phyloP scores from a whole-genome alignment of 495 filamentous ascomycete genomes.

The Oidiodendron maius region DNA sequence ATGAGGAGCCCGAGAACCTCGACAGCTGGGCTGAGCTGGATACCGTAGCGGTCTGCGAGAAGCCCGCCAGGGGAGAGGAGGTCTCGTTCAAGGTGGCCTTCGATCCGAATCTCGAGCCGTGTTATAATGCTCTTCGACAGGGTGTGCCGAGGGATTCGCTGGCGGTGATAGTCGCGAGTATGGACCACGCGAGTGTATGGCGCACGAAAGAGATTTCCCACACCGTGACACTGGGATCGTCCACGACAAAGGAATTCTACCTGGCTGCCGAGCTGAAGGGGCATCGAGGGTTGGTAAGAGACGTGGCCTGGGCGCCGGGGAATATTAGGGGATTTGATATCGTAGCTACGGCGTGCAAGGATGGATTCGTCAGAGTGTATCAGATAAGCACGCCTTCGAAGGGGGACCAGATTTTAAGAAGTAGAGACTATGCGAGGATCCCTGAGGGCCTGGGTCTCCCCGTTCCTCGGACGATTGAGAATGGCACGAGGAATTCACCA shows the following conservation, averaged over 20 bases:
- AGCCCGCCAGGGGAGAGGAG: slow-evolving; percentile 67
- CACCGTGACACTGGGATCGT: slow-evolving; percentile 34
- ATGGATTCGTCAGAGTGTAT: slow-evolving; percentile 82
- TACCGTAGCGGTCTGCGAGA: slow-evolving; percentile 55
- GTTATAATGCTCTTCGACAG: slow-evolving; percentile 67
- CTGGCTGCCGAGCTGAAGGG: slow-evolving; percentile 66
- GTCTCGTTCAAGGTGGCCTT: slow-evolving; percentile 79
- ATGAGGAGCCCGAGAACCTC: slow-evolving; percentile 76
- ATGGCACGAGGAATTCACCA: slow-evolving; percentile 20
- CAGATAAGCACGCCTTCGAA: slow-evolving; percentile 58
- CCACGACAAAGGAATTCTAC: slow-evolving; percentile 62
- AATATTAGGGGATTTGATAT: slow-evolving; percentile 83
- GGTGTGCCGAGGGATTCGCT: slow-evolving; percentile 69
- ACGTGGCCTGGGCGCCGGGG: slow-evolving; percentile 88
- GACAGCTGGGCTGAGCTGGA: slow-evolving; percentile 70
- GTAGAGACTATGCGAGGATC: slow-evolving; percentile 13
- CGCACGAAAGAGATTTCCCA: slow-evolving; percentile 61
- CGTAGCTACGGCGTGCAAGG: slow-evolving; percentile 86
- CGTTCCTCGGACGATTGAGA: slow-evolving; percentile 9
- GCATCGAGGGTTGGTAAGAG: slow-evolving; percentile 73
- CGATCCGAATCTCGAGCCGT: slow-evolving; percentile 74
- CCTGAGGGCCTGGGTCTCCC: slow-evolving; percentile 16
- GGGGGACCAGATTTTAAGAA: slow-evolving; percentile 16
- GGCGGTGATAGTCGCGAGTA: slow-evolving; percentile 74
- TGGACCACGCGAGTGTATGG: slow-evolving; percentile 74